Conservation (phyloP, 176 grass and related monocot species). For the Carex kokanica region DNA sequence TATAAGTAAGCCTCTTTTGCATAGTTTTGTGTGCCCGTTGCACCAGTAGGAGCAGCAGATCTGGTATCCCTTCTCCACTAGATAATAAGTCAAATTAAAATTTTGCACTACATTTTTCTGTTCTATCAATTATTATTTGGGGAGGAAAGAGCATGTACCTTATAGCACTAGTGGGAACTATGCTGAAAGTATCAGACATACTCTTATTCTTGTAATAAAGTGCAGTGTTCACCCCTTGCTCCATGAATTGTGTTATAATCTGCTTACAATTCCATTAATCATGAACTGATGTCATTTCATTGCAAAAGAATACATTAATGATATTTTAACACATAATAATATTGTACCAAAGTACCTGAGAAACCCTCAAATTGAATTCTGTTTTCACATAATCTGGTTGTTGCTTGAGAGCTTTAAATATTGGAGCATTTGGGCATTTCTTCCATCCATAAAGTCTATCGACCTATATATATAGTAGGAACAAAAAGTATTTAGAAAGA, state of each 20-base stretch:
- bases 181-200: conserved; percentile 86
- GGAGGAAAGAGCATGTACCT: conserved; percentile 41
- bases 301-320: neutral
- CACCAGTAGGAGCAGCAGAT: conserved; percentile 82
- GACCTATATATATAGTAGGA: conserved; percentile 38
- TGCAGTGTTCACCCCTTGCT: conserved; percentile 94
- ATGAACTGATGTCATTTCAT: neutral
- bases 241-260: conserved; percentile 84
- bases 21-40: conserved; percentile 93
- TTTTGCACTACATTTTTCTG: neutral
- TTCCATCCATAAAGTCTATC: conserved; percentile 75
- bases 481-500: neutral
- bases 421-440: conserved; percentile 39
- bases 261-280: conserved; percentile 28
- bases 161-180: conserved; percentile 92
- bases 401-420: conserved; percentile 42
- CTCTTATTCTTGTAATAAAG: conserved; percentile 95
- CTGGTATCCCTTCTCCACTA: conserved; percentile 95
- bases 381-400: conserved; percentile 47
- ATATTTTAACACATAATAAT: neutral
- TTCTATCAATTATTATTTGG: neutral
- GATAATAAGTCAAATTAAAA: neutral
- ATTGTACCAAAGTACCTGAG: conserved; percentile 33
- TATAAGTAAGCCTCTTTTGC: conserved; percentile 89
- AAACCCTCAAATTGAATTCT: conserved; percentile 57